Base-by-base conservation (phyloP, 2,329 filamentous ascomycete genomes). In the Zymoseptoria tritici region DNA sequence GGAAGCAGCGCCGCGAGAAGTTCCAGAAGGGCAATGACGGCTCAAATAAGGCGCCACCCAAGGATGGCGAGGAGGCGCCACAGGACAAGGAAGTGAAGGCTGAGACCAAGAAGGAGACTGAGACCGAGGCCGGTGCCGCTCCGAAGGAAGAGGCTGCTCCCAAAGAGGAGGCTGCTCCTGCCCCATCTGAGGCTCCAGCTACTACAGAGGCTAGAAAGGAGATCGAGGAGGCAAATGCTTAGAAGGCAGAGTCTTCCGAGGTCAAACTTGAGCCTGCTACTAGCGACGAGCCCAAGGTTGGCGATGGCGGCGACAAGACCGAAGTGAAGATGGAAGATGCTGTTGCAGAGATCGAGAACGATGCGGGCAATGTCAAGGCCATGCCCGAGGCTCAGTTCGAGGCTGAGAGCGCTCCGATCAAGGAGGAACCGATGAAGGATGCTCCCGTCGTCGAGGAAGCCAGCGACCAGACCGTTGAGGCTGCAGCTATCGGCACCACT, bases 1-100 rank as follows among this genome's bases (percentile, higher is more conserved):
- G 64, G 66, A 64, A 61, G 55, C 58, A 62, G 31, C 66, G 67
- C 26, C 62, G 65, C 29, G 64, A 67, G 36, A 60, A 63, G 57
- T 64, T 63, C 42, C 64, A 64, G 51, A 65, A 64, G 55, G 54
- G 64, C 20, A 61, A 62, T 21, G 58, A 60, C 52, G 29, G 20
- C 21, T 19, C 52, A 16, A 26, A 53, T 31, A 24, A 53, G 52
- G 52, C 52, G 26, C 57, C 57, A 52, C 52, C 60, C 54, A 60
- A 62, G 52, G 60, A 62, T 19, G 61, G 57, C 49, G 51, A 61
- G 50, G 63, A 64, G 42, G 55, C 53, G 11, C 52, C 49, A 3
- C 60, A 66, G 29, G 52, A 55, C 22, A 59, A 63, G 59, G 51
- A 57, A 19, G 58, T 52, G 21, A 60, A 62, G 54, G 59, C 42